These are phyloP conservation scores for Solanum ossicruentum DNA, from an alignment of 257 asterid genomes.

Conservation along the genomic window DNA sequence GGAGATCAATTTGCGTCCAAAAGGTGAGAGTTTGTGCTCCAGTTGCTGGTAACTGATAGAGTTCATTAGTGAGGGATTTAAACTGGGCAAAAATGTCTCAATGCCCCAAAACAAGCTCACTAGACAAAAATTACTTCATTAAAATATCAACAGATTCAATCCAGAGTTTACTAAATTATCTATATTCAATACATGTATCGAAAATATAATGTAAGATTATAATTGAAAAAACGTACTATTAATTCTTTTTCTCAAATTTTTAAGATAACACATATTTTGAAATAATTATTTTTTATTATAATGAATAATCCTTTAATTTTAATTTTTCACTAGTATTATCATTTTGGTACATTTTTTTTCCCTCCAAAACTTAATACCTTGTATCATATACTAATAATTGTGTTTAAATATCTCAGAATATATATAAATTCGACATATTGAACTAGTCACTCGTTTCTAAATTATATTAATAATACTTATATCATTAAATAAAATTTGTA, in stretches of 20 bases:
- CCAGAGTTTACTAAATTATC: no score
- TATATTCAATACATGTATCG: no score
- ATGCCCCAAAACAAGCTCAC: background rate
- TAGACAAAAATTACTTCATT: background rate
- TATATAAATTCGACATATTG: background rate
- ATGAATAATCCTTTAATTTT: no score
- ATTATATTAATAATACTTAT: background rate
- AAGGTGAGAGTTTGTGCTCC: slow-evolving; percentile 5
- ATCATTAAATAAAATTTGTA: background rate
- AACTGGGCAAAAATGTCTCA: background rate
- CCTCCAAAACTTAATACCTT: no score
- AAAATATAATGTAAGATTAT: no score
- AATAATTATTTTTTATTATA: no score
- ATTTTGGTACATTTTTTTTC: no score
- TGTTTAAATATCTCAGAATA: background rate
- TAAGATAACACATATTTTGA: no score
- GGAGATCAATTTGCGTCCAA: slow-evolving; percentile 15
- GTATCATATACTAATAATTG: background rate
- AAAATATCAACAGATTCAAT: no score
- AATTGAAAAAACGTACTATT: no score
- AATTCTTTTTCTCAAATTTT: no score
- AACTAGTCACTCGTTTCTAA: background rate
- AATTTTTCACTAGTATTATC: no score
- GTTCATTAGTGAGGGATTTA: slow-evolving; percentile 16
- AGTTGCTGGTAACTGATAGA: slow-evolving; percentile 9